Evolutionary conservation across 306 rosid species (phyloP).

Genomic region (Pyrus betulifolia): DNA sequence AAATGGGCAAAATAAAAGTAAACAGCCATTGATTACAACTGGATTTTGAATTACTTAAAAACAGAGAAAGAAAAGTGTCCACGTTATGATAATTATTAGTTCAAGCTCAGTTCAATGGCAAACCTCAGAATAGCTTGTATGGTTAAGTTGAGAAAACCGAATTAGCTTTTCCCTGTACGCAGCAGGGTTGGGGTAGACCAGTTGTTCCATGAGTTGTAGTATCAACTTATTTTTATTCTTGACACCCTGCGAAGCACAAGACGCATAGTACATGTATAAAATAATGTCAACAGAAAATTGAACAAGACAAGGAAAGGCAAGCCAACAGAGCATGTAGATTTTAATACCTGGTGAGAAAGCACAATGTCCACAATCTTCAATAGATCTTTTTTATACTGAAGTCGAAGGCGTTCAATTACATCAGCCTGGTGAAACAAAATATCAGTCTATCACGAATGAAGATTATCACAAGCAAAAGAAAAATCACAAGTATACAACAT

Average conservation of each 20-base stretch:
- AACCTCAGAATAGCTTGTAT: conserved; percentile 90
- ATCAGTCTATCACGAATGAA: conserved; percentile 1
- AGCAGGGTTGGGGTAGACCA: conserved; percentile 97
- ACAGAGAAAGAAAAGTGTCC: conserved; percentile 12
- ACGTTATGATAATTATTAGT: background rate
- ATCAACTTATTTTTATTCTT: conserved; percentile 92
- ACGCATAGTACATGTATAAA: conserved; percentile 13
- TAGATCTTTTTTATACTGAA: conserved; percentile 81
- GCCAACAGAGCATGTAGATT: conserved; percentile 5
- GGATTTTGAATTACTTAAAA: conserved; percentile 6
- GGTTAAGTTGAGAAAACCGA: conserved; percentile 79
- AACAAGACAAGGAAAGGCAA: conserved; percentile 15
- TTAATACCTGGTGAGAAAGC: conserved; percentile 87
- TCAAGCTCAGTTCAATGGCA: conserved; percentile 17
- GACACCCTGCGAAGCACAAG: conserved; percentile 63
- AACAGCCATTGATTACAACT: background rate
- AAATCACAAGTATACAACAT: background rate
- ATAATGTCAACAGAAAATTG: conserved; percentile 11
- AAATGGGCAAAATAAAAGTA: background rate
- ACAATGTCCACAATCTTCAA: conserved; percentile 88
- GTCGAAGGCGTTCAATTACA: conserved; percentile 92
- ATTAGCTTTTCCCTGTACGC: conserved; percentile 80
- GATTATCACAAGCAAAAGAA: conserved; percentile 14
- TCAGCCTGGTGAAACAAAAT: conserved; percentile 59
- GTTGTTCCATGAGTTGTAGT: conserved; percentile 87